Conservation (phyloP, 257 asterid genomes). For the Fraxinus anomala region DNA sequence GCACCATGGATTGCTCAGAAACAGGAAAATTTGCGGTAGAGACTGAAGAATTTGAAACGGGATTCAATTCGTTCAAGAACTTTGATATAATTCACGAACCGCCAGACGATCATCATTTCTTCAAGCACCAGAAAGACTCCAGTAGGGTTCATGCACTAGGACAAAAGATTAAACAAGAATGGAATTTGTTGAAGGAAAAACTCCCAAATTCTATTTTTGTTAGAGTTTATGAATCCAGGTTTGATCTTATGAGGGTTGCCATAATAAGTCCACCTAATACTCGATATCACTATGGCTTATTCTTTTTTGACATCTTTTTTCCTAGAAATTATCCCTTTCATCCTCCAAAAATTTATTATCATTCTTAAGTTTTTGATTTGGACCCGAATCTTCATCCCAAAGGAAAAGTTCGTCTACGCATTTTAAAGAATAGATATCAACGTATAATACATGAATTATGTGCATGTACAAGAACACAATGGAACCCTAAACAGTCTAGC, state of each 20-base stretch:
- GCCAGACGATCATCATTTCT: constrained; percentile 36
- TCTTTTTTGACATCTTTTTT: constrained; percentile 39
- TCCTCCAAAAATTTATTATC: constrained; percentile 42
- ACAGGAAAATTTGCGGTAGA: constrained; percentile 23
- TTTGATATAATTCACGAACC: background rate
- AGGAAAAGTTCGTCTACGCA: constrained; percentile 21
- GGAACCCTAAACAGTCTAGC: constrained; percentile 19
- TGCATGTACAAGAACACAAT: background rate
- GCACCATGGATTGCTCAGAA: background rate
- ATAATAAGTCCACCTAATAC: constrained; percentile 31
- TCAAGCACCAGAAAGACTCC: background rate
- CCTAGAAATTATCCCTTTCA: constrained; percentile 31
- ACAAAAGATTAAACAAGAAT: constrained; percentile 29
- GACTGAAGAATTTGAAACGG: constrained; percentile 33
- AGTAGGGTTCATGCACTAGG: background rate
- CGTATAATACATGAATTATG: background rate
- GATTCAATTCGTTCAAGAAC: constrained; percentile 30
- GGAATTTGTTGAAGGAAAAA: constrained; percentile 5
- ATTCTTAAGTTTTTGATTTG: constrained; percentile 17
- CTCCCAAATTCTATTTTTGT: constrained; percentile 33
- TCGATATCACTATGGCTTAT: constrained; percentile 35
- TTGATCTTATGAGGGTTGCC: constrained; percentile 42
- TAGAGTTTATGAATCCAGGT: constrained; percentile 21
- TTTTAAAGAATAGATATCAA: background rate
- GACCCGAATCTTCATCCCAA: constrained; percentile 17